phyloP scores from a whole-genome alignment of 306 rosid genomes.

The Cicer arietinum region DNA sequence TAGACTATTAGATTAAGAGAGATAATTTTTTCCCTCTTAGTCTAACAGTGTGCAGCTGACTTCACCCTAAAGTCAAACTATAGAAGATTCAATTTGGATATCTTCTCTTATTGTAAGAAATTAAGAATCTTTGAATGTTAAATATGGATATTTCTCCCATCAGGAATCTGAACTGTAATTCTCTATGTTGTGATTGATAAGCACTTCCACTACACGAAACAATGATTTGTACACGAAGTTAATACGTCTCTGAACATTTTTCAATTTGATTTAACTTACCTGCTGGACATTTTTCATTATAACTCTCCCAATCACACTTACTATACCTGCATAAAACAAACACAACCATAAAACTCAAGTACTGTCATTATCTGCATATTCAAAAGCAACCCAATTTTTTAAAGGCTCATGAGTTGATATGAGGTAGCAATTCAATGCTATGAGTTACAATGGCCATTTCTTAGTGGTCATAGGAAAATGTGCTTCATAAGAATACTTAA shows the following conservation, averaged over 20 bases:
- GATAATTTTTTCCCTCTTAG: no score
- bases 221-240: not conserved
- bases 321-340: slow-evolving; percentile 55
- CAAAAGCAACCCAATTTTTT: not conserved
- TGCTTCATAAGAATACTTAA: not conserved
- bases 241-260: not conserved
- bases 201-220: no score
- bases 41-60: no score
- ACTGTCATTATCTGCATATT: slow-evolving; percentile 2
- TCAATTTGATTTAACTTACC: slow-evolving; percentile 50
- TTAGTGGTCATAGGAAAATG: not conserved
- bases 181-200: no score
- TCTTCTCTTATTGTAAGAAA: not conserved
- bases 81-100: not conserved
- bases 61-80: no score
- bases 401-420: not conserved
- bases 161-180: no score
- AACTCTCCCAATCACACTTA: slow-evolving; percentile 47
- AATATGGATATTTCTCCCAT: no score
- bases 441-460: slow-evolving; percentile 10
- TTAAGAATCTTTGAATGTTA: no score
- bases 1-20: no score
- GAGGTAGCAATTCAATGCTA: not conserved
- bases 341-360: not conserved
- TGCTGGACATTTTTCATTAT: slow-evolving; percentile 70